Evolutionary conservation across 305 asterid genomes (phyloP), one percentile per base, ranked within the genome.

Genomic region (Nicotiana rustica): DNA sequence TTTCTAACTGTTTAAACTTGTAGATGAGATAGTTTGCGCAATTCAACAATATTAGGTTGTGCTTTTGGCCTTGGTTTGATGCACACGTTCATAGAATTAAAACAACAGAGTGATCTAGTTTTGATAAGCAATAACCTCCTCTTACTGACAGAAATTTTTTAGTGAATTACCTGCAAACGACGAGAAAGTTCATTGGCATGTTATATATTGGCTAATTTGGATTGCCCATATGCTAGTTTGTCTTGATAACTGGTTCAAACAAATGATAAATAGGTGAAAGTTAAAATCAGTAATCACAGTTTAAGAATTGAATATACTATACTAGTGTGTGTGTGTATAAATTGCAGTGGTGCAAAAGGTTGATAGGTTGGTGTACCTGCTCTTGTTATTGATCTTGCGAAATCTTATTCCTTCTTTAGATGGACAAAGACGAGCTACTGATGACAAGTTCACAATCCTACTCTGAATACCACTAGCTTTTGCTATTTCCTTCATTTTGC

Each of bases 111-210:
- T 2, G n/a, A 15, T 66, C 21, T 25, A 29, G n/a, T 65, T 29
- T 13, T 65, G 70, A 13, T 38, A 65, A 5, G 35, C 35, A 31
- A 65, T 31, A 6, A 19, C 19, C 10, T 67, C 25, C 44, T 55
- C 29, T 25, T 25, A 25, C 29, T 25, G 29, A 25, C 29, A 25
- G 29, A 25, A 25, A 0, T 25, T 25, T 31, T 25, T 61, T 19
- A 47, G 7, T 47, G 15, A 56, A 18, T 35, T 77, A 95, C 98
- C 97, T 94, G 90, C 79, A 96, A 82, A 33, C 88, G 93, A 3
- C 91, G 89, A n/a, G 98, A 91, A 68, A 96, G 97, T 87, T 94
- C 98, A 33, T 90, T 92, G 79, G 95, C 94, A 60, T 96, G 98
- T 85, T 92, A 85, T 80, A 96, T 21, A 83, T 93, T 94, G 80